Conservation (phyloP, 2,329 filamentous ascomycete species). For the Fusarium temperatum region DNA sequence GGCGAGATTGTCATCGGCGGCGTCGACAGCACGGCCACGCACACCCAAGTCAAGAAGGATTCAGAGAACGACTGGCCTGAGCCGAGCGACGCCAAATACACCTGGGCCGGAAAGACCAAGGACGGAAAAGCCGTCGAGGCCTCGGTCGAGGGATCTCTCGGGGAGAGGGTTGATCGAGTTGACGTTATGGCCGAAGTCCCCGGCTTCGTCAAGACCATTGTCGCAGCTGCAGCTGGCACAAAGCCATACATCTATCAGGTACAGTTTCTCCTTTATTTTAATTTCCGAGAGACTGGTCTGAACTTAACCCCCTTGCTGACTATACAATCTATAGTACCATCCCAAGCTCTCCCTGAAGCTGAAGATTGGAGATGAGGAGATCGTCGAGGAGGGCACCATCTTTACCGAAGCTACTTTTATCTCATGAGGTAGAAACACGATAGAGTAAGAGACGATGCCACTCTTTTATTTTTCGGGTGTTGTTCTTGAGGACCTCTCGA, state of each 20-base stretch:
- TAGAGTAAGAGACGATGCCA: neutral
- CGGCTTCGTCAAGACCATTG: conserved; percentile 93
- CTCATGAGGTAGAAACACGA: conserved; percentile 59
- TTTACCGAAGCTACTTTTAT: conserved; percentile 98
- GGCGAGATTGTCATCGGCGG: conserved; percentile 81
- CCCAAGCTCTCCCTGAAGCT: conserved; percentile 80
- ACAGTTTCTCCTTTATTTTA: conserved; percentile 41
- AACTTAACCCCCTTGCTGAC: conserved; percentile 23
- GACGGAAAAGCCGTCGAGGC: conserved; percentile 79
- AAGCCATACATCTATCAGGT: conserved; percentile 99
- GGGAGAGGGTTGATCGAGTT: conserved; percentile 75
- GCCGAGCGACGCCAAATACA: conserved; percentile 77
- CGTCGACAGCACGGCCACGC: conserved; percentile 69
- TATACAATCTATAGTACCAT: conserved; percentile 66
- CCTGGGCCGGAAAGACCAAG: conserved; percentile 80
- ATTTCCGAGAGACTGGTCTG: conserved; percentile 2
- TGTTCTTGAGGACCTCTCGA: neutral
- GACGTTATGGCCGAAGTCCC: conserved; percentile 98
- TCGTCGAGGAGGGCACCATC: conserved; percentile 78
- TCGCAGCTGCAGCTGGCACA: conserved; percentile 86
- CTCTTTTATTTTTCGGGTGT: neutral
- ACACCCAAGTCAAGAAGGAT: conserved; percentile 77
- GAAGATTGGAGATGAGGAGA: conserved; percentile 83
- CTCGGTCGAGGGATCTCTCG: conserved; percentile 73
- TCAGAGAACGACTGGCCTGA: conserved; percentile 87